phyloP scores from a whole-genome alignment of 345 rosid genomes.

The Cardiospermum halicacabum region DNA sequence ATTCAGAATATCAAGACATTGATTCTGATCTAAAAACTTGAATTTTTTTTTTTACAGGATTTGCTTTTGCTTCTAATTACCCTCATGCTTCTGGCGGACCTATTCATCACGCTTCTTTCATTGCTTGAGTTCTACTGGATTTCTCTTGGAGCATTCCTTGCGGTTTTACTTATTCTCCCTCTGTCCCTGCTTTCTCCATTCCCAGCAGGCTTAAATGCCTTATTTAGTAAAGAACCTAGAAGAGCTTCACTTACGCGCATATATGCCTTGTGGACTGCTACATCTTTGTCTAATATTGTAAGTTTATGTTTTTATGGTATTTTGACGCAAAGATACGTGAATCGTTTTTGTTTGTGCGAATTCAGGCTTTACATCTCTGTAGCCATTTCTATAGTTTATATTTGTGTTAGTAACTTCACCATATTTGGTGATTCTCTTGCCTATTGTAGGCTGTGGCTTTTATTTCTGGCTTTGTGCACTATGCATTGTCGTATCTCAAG shows the following conservation, averaged over 20 bases:
- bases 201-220: conserved; percentile 94
- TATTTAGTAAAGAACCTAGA: conserved; percentile 88
- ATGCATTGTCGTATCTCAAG: conserved; percentile 40
- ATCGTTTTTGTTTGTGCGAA: not conserved
- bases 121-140: conserved; percentile 92
- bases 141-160: conserved; percentile 78
- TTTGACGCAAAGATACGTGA: not conserved
- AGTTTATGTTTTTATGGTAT: conserved; percentile 27
- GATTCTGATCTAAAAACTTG: conserved; percentile 5
- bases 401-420: not conserved
- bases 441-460: conserved; percentile 80
- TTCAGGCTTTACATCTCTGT: not conserved
- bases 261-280: conserved; percentile 82
- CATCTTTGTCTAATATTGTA: conserved; percentile 86
- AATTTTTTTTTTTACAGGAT: conserved; percentile 59
- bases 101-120: conserved; percentile 75
- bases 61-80: conserved; percentile 71
- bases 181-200: conserved; percentile 83
- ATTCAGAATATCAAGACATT: not conserved
- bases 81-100: conserved; percentile 80
- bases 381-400: not conserved
- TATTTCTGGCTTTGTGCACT: conserved; percentile 58
- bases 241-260: conserved; percentile 89
- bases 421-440: conserved; percentile 10
- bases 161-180: conserved; percentile 88